These are phyloP conservation scores for Paramecium caudatum DNA, from an alignment of 73 alveolate species.

Conservation along the genomic window DNA sequence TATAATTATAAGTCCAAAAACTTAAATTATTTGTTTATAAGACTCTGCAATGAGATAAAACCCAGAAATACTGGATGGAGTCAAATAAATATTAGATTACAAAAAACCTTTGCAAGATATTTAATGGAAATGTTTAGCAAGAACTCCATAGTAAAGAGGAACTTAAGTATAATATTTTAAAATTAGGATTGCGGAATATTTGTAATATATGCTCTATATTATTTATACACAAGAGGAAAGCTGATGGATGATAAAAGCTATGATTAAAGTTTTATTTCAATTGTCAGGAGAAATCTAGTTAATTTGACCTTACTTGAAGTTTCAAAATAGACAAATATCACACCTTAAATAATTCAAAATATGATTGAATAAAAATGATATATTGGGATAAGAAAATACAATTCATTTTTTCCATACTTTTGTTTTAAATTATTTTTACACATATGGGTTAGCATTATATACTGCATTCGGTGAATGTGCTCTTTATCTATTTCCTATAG, in stretches of 20 bases:
- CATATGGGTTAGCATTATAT: constrained; percentile 65
- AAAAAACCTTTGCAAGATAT: neutral
- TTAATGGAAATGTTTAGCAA: neutral
- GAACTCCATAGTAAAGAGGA: neutral
- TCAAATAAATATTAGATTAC: neutral
- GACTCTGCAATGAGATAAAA: neutral
- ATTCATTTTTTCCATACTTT: constrained; percentile 60
- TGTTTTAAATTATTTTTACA: constrained; percentile 49
- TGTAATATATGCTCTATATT: neutral
- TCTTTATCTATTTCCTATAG: constrained; percentile 52
- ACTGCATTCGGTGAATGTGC: constrained; percentile 65
- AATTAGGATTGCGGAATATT: constrained; percentile 29
- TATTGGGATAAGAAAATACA: neutral
- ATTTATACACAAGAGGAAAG: neutral
- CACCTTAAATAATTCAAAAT: no score
- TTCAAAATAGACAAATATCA: no score
- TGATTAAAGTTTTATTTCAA: neutral
- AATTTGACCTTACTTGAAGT: neutral
- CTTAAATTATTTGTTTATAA: neutral
- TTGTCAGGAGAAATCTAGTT: neutral
- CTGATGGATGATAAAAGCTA: neutral
- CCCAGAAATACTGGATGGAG: neutral
- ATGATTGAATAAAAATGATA: no score
- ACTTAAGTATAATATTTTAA: neutral
- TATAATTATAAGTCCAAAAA: neutral